Conservation (phyloP, 2,329 filamentous ascomycete genomes). For the Monilinia laxa region DNA sequence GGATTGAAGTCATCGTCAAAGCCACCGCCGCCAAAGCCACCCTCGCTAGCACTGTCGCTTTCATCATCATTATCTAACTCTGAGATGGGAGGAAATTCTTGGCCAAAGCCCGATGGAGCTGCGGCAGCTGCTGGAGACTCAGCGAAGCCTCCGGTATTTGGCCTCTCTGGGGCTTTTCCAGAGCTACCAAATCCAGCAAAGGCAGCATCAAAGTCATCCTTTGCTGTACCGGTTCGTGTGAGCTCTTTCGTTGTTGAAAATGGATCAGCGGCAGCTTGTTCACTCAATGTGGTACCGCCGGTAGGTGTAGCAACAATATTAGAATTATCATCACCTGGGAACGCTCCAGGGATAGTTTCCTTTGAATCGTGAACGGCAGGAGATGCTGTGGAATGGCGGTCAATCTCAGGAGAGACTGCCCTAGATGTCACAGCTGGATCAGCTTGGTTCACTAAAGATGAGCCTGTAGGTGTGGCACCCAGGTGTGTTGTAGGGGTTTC, state of each 20-base stretch:
- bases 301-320: conserved; percentile 50
- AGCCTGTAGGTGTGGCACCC: conserved; percentile 37
- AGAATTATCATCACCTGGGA: conserved; percentile 49
- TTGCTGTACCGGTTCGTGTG: conserved; percentile 50
- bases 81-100: conserved; percentile 92
- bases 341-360: conserved; percentile 51
- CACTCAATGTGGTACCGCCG: conserved; percentile 48
- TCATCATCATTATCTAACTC: conserved; percentile 80
- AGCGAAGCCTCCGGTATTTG: conserved; percentile 43
- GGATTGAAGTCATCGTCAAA: conserved; percentile 93
- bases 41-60: conserved; percentile 76
- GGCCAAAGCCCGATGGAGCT: conserved; percentile 56
- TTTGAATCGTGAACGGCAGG: conserved; percentile 38
- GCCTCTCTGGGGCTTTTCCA: conserved; percentile 52
- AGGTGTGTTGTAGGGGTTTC: conserved; percentile 44
- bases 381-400: conserved; percentile 39
- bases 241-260: conserved; percentile 56
- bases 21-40: conserved; percentile 55
- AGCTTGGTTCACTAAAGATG: conserved; percentile 35
- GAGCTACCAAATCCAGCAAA: conserved; percentile 68
- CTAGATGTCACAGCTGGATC: conserved; percentile 30
- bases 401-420: conserved; percentile 36
- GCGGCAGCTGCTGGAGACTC: conserved; percentile 44
- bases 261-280: conserved; percentile 50
- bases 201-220: conserved; percentile 81